These are phyloP conservation scores for Saccharum spontaneum DNA, from an alignment of 176 grass and related monocot species.

Conservation along the genomic window DNA sequence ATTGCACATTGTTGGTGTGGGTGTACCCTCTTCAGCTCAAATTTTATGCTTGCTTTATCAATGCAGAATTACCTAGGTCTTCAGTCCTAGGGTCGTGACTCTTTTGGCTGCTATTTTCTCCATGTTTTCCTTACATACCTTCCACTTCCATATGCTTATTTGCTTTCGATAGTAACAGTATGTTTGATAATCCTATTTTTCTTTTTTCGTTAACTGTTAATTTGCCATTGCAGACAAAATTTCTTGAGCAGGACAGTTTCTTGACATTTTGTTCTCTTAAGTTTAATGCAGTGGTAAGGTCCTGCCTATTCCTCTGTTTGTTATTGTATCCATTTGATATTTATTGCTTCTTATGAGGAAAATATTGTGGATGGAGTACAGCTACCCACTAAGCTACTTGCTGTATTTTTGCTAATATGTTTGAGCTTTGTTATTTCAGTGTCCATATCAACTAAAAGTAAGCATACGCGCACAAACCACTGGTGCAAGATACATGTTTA, in stretches of 20 bases:
- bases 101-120: constrained; percentile 6
- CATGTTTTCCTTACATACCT: constrained; percentile 9
- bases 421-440: constrained; percentile 51
- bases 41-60: not conserved
- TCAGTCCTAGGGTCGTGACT: not conserved
- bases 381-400: not conserved
- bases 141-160: constrained; percentile 1
- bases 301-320: constrained; percentile 2
- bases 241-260: constrained; percentile 53
- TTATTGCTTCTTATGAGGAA: not conserved
- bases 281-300: constrained; percentile 59
- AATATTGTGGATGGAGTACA: not conserved
- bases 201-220: constrained; percentile 26
- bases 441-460: constrained; percentile 63
- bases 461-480: constrained; percentile 63
- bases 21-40: not conserved
- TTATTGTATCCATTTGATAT: constrained; percentile 24
- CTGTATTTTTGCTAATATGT: constrained; percentile 25
- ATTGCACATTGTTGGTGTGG: not conserved
- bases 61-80: not conserved
- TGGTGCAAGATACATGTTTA: constrained; percentile 48
- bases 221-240: constrained; percentile 47
- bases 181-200: constrained; percentile 32
- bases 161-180: constrained; percentile 17
- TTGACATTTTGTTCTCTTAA: constrained; percentile 71